These are phyloP conservation scores for Thuja plicata DNA, from an alignment of 83 land plant genomes.

Conservation along the genomic window DNA sequence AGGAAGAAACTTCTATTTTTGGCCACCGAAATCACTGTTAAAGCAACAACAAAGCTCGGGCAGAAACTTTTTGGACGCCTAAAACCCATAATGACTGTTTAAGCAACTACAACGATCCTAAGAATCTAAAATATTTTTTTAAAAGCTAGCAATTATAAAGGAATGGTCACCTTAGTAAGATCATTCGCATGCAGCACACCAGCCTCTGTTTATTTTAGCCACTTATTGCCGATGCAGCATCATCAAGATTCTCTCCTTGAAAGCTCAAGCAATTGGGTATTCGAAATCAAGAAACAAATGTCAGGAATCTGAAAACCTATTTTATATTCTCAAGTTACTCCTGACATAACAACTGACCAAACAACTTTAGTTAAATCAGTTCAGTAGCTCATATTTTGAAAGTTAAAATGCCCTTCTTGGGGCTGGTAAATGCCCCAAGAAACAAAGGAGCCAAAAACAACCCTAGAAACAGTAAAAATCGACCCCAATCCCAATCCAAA, in stretches of 20 bases:
- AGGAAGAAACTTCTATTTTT: no score
- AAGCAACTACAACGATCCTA: no score
- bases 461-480: background rate
- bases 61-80: no score
- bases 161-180: no score
- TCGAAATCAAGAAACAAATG: background rate
- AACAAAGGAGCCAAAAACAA: background rate
- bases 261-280: background rate
- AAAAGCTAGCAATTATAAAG: no score
- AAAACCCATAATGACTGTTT: no score
- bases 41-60: no score
- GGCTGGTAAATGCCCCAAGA: background rate
- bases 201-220: background rate
- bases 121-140: no score
- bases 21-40: no score
- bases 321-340: background rate
- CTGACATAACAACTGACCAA: background rate
- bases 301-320: background rate
- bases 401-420: background rate
- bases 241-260: slow-evolving; percentile 16
- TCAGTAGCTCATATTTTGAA: background rate
- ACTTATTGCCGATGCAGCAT: slow-evolving; percentile 18
- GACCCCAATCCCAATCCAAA: background rate
- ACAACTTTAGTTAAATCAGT: background rate
- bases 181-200: no score